Evolutionary conservation across 1,139 yeast species (phyloP).

Genomic region (Saccharomyces hybrid): DNA sequence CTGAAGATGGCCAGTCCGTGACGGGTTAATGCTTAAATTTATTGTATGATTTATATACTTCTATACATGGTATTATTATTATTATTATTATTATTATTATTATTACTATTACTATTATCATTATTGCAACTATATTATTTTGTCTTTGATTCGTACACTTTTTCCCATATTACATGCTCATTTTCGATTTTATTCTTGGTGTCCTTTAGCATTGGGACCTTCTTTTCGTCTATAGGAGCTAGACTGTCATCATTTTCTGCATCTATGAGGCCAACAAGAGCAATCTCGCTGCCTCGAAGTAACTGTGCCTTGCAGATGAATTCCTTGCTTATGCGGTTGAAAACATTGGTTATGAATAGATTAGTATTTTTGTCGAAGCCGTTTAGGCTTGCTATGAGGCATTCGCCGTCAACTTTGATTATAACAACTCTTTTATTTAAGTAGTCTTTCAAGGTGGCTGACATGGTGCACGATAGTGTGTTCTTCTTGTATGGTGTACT

Average conservation of each 20-base stretch:
- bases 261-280: slow-evolving; percentile 62
- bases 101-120: slow-evolving; percentile 2
- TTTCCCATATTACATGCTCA: slow-evolving; percentile 29
- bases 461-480: slow-evolving; percentile 14
- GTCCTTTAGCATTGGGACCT: slow-evolving; percentile 24
- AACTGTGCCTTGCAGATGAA: slow-evolving; percentile 32
- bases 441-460: slow-evolving; percentile 29
- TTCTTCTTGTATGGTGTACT: slow-evolving; percentile 6
- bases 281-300: slow-evolving; percentile 78
- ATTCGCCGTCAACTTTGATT: slow-evolving; percentile 77
- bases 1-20: neutral
- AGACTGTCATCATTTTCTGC: slow-evolving; percentile 34
- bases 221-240: neutral
- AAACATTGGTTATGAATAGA: slow-evolving; percentile 53
- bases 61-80: slow-evolving; percentile 7
- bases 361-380: slow-evolving; percentile 83
- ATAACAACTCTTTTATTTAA: slow-evolving; percentile 49
- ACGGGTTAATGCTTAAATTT: neutral
- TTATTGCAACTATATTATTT: slow-evolving; percentile 14
- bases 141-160: slow-evolving; percentile 14
- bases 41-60: slow-evolving; percentile 8
- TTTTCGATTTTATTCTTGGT: slow-evolving; percentile 33
- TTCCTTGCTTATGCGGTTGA: slow-evolving; percentile 41
- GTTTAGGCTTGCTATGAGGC: slow-evolving; percentile 58
- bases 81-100: too few species aligned